These are phyloP conservation scores for Triglochin maritima DNA, from an alignment of 106 monocot genomes.

Conservation along the genomic window DNA sequence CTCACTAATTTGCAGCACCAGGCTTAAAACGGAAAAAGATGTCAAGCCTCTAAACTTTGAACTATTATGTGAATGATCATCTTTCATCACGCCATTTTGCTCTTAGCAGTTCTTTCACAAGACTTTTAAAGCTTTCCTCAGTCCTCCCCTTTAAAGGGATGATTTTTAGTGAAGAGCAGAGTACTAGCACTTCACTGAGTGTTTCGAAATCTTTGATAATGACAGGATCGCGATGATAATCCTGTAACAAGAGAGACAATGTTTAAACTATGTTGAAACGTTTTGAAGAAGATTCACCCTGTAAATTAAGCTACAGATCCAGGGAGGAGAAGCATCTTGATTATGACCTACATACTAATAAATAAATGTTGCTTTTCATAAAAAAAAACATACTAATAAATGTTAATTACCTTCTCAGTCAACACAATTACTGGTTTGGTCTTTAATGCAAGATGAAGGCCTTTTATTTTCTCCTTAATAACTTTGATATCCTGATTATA, in stretches of 20 bases:
- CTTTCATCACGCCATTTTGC: too few species aligned
- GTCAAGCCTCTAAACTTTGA: too few species aligned
- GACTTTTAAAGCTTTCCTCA: conserved; percentile 14
- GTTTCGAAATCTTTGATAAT: conserved; percentile 18
- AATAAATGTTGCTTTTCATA: neutral
- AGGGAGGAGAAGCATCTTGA: too few species aligned
- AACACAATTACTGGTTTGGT: conserved; percentile 23
- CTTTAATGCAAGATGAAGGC: conserved; percentile 18
- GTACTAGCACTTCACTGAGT: conserved; percentile 28
- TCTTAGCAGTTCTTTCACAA: conserved; percentile 20
- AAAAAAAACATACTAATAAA: neutral
- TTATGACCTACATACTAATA: neutral
- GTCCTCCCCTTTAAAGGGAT: conserved; percentile 15
- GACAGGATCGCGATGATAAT: conserved; percentile 47
- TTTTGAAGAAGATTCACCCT: neutral
- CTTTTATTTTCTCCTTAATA: conserved; percentile 23
- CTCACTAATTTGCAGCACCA: too few species aligned
- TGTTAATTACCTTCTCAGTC: conserved; percentile 47
- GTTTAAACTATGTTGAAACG: neutral
- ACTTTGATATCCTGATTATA: conserved; percentile 31
- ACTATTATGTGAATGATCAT: too few species aligned
- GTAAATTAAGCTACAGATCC: too few species aligned
- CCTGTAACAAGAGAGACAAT: conserved; percentile 14
- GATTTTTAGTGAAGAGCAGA: conserved; percentile 41
- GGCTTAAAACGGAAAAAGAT: too few species aligned